A percentile compares a stretch with the other conserved stretches of the same genome.
These are phyloP conservation scores for Colletotrichum musae DNA, from an alignment of 2,329 filamentous ascomycete species.

Conservation along the genomic window DNA sequence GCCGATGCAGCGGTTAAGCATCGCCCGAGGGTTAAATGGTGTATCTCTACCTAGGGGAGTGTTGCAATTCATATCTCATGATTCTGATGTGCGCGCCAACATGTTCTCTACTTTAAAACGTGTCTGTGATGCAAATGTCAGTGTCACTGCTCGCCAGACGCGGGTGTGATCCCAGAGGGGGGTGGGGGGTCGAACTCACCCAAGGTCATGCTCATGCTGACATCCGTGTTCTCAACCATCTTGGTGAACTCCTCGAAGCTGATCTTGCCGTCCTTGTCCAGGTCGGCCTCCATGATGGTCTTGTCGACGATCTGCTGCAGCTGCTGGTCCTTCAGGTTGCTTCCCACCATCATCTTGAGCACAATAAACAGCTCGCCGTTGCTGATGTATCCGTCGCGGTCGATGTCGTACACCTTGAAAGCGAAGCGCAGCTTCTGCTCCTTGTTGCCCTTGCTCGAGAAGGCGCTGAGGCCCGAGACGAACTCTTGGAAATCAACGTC, in stretches of 20 bases:
- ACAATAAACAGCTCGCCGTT: slow-evolving; percentile 99
- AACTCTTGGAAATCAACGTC: slow-evolving; percentile 99
- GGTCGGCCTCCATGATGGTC: slow-evolving; percentile 99
- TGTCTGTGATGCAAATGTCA: slow-evolving; percentile 30
- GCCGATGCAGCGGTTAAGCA: slow-evolving; percentile 11
- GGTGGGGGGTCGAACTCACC: slow-evolving; percentile 60
- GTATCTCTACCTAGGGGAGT: slow-evolving; percentile 37
- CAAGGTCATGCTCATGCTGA: slow-evolving; percentile 82
- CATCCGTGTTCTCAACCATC: slow-evolving; percentile 96
- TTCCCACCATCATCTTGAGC: slow-evolving; percentile 99
- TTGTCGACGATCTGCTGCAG: slow-evolving; percentile 99
- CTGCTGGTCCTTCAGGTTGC: slow-evolving; percentile 98
- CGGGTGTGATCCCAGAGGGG: neutral
- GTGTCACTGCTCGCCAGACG: neutral
- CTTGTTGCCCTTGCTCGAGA: slow-evolving; percentile 98
- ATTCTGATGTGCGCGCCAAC: slow-evolving; percentile 28
- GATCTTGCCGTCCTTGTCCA: slow-evolving; percentile 96
- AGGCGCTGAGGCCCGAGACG: slow-evolving; percentile 93
- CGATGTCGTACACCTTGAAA: slow-evolving; percentile 99
- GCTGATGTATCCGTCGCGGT: slow-evolving; percentile 97
- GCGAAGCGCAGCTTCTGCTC: slow-evolving; percentile 98
- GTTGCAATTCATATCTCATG: slow-evolving; percentile 41
- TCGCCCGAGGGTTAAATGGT: slow-evolving; percentile 14
- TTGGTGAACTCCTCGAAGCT: slow-evolving; percentile 99
- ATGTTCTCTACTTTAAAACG: slow-evolving; percentile 31